Evolutionary conservation across 1,284 basidiomycete species (phyloP).

Genomic region (Vanrija sp.): DNA sequence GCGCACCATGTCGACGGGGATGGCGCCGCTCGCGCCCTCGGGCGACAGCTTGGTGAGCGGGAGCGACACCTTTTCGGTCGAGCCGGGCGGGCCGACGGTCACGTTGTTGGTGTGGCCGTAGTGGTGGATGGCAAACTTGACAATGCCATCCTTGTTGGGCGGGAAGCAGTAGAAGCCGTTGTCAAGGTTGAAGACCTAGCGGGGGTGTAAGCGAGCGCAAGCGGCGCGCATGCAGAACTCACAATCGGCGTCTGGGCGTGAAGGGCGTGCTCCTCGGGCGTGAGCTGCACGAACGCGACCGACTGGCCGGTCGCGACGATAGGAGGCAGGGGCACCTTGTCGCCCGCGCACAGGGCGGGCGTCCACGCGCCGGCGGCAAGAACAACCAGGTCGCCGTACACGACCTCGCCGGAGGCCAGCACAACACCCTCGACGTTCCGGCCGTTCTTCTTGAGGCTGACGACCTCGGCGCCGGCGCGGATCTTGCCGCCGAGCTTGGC

Average conservation of each 20-base stretch:
- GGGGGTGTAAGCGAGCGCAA: background rate
- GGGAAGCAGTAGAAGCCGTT: conserved; percentile 53
- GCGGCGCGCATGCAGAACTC: conserved; percentile 7
- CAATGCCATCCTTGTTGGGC: conserved; percentile 46
- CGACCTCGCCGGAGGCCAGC: conserved; percentile 59
- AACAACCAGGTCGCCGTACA: conserved; percentile 41
- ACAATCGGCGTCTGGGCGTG: conserved; percentile 69
- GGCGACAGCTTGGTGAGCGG: conserved; percentile 47
- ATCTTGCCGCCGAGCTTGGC: conserved; percentile 60
- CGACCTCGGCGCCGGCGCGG: conserved; percentile 58
- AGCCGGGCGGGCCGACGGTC: conserved; percentile 25
- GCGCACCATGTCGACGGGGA: conserved; percentile 37
- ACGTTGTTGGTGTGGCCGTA: conserved; percentile 37
- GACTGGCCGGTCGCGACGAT: conserved; percentile 56
- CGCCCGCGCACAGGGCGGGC: conserved; percentile 62
- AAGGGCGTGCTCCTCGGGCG: conserved; percentile 59
- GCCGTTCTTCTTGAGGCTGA: conserved; percentile 42
- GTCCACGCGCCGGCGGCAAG: conserved; percentile 57
- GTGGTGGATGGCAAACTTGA: conserved; percentile 53
- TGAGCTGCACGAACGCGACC: conserved; percentile 70
- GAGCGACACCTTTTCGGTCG: conserved; percentile 31
- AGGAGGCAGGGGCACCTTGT: conserved; percentile 30
- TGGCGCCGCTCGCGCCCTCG: conserved; percentile 39
- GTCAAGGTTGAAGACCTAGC: conserved; percentile 43
- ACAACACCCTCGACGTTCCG: conserved; percentile 60